Evolutionary conservation across 805 yeast species (phyloP), one percentile per base, ranked within the genome.

Genomic region (Metschnikowia kofuensis): DNA sequence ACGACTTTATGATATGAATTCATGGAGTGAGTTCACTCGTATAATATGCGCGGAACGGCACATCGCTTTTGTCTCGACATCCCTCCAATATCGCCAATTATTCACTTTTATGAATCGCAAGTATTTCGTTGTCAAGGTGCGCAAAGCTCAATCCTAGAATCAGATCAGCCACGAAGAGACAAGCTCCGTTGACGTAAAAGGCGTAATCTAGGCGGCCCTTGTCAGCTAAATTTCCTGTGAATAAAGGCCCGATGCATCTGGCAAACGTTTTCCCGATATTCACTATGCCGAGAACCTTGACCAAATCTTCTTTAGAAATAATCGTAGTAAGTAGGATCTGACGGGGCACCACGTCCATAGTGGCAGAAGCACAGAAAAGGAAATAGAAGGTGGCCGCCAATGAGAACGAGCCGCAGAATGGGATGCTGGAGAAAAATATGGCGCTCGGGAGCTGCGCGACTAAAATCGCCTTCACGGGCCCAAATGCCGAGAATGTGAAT

Each of bases 281-380:
- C 9, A 90, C 96, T 1, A 87, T 72, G 1, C 97, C 97, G 82
- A 90, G 77, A 1, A 86, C 90, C 56, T 75, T 79, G 2, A 96
- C 83, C 42, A 91, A 69, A 42, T 88, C 94, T 10, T 72, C 65
- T 11, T 78, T 76, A 13, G 76, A 74, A 36, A 90, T 81, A 16
- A 89, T 70, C 2, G 87, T 76, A 0, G 95, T 83, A 43, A 90
- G 67, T 37, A 90, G 72, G 8, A 89, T 80, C 66, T 89, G 96
- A 44, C 97, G 78, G 7, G 97, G 96, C 2, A 89, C 94, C 29
- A 89, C 96, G 63, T 90, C 97, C 91, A 90, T 89, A 1, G 91
- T 81, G 2, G 84, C 74, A 0, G 89, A 80, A 2, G 84, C 68
- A 41, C 60, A 56, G 36, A 54, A 52, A 12, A 56, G 40, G 50